Percentiles rank a stretch among this genome's conserved stretches.
phyloP scores from a whole-genome alignment of 495 filamentous ascomycete genomes.

The Penicillium bovifimosum region DNA sequence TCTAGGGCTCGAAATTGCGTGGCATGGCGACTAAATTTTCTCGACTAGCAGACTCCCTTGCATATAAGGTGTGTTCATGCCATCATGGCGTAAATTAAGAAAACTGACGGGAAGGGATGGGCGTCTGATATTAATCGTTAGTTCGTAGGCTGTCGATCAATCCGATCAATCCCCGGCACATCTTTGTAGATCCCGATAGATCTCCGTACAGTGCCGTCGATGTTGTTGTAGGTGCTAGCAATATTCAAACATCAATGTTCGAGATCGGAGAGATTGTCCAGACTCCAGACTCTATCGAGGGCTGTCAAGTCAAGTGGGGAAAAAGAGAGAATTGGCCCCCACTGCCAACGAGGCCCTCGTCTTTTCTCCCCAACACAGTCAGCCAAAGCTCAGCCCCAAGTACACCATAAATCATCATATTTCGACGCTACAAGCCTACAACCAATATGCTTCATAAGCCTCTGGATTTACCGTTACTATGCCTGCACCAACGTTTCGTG shows the following conservation, averaged over 20 bases:
- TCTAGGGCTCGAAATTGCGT: constrained; percentile 4
- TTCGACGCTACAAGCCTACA: background rate
- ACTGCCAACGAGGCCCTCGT: background rate
- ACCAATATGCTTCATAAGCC: background rate
- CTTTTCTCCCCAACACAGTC: background rate
- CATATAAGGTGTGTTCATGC: background rate
- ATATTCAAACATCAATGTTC: too few species aligned
- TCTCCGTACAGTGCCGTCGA: background rate
- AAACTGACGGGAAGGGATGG: background rate
- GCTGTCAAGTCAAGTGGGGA: background rate
- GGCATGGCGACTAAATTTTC: constrained; percentile 1
- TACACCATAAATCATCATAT: background rate
- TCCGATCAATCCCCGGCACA: background rate
- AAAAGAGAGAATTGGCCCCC: background rate
- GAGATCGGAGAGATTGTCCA: background rate
- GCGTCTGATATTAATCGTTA: background rate
- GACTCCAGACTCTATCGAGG: background rate
- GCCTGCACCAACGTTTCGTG: constrained; percentile 1
- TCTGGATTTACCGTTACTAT: background rate
- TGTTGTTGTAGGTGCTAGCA: too few species aligned
- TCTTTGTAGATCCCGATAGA: background rate
- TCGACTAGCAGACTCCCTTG: background rate
- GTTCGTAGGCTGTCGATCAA: background rate
- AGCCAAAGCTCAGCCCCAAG: background rate
- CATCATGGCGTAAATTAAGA: background rate